Evolutionary conservation across 495 filamentous ascomycete species (phyloP).

Genomic region (Margaritispora aquatica): DNA sequence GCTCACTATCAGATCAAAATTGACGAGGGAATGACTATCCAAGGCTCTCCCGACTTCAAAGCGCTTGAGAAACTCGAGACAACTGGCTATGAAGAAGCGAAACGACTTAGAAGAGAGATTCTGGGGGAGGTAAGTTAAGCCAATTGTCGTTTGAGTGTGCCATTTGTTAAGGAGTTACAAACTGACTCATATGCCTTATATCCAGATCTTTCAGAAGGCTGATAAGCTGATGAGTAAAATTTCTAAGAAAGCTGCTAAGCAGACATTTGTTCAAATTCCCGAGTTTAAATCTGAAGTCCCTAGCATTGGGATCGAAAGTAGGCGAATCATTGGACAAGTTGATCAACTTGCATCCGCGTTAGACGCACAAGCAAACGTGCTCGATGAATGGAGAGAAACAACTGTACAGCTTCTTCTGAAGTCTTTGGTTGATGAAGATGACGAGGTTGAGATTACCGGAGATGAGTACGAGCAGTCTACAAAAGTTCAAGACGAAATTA

Average conservation of each 20-base stretch:
- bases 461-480: slow-evolving; percentile 87
- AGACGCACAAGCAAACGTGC: slow-evolving; percentile 60
- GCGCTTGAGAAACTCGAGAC: slow-evolving; percentile 62
- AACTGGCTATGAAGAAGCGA: slow-evolving; percentile 68
- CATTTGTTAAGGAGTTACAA: too few relatives aligned
- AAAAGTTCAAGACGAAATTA: slow-evolving; percentile 56
- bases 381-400: slow-evolving; percentile 67
- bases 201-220: slow-evolving; percentile 21
- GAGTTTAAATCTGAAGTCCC: slow-evolving; percentile 40
- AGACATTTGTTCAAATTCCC: slow-evolving; percentile 59
- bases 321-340: slow-evolving; percentile 48
- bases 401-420: slow-evolving; percentile 63
- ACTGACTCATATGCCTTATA: background rate
- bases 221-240: slow-evolving; percentile 42
- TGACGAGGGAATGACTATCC: slow-evolving; percentile 50
- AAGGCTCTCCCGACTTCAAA: slow-evolving; percentile 60
- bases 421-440: slow-evolving; percentile 78
- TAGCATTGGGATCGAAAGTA: slow-evolving; percentile 57
- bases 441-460: slow-evolving; percentile 65
- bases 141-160: too few relatives aligned
- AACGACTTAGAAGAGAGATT: slow-evolving; percentile 69
- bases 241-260: slow-evolving; percentile 34
- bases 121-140: slow-evolving; percentile 41
- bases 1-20: slow-evolving; percentile 76
- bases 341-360: slow-evolving; percentile 48